Base-by-base conservation (phyloP, 2,329 filamentous ascomycete species). In the Epichloe festucae region DNA sequence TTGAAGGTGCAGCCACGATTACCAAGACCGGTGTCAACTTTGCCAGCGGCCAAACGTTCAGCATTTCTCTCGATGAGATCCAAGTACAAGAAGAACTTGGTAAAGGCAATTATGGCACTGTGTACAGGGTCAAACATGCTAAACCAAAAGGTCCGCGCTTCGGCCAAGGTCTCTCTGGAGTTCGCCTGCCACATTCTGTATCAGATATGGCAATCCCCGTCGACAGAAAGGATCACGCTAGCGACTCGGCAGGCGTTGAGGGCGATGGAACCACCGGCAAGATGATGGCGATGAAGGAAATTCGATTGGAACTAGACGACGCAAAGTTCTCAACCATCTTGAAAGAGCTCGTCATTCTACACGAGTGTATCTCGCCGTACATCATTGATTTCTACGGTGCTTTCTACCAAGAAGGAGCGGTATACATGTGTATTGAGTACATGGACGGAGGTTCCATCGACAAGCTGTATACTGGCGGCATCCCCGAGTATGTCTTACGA, bases 251-350 rank as follows among this genome's bases (percentile, higher is more conserved):
- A n/a, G 62, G 58, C 46, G 58, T 68, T 46, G 71, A 70, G 4
- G n/a, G 55, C 19, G 62, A 59, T 46, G 59, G 70, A 4, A 80
- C 78, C 1, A 83, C 82, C 0, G 89, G 91, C 17, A 79, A 87
- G 48, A 76, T 95, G 54, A 97, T 98, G 93, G 93, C 93, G 14
- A 98, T 98, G 93, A 98, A 98, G 67, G 93, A 98, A 69, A 94
- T 98, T 60, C 82, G 93, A 19, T 74, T 98, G 10, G 93, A 98
- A 67, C 75, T 98, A 50, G 93, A 98, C 62, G 93, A 98, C 66
- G 85, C 89, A 56, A 98, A 98, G 67, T 95, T 98, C 64, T 85
- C 88, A 6, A 90, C 91, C 39, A 98, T 98, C 63, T 85, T 97
- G 60, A 98, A 97, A 79, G 93, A 98, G 69, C 75, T 98, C 46